Evolutionary conservation across 78 protist species (phyloP), one percentile per base, ranked within the genome.

Genomic region (Protostelium mycophagum): DNA sequence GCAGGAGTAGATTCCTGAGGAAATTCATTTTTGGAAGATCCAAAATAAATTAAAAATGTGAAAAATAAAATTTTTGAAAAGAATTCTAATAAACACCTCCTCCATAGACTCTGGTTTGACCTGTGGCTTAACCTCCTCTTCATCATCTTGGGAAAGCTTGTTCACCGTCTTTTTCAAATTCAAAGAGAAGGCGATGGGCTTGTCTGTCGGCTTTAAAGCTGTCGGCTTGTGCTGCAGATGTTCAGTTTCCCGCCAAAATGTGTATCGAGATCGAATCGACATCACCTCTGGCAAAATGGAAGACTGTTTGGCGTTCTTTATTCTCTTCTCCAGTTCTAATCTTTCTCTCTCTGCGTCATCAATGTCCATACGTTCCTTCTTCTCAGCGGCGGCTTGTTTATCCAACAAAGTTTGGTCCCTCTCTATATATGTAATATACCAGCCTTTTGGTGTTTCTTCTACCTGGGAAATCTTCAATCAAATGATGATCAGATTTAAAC

Each of bases 361-460:
- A 0, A 91, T 28, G 34, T 91, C 92, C 1, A 87, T 34, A 35
- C 36, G 35, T 28, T 91, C 91, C 86, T 89, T 85, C 38, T n/a
- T 89, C 1, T 36, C 83, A 34, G 88, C 87, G 0, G 28, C 29
- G 83, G 85, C 94, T 34, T 93, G 34, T 5, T 34, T 39, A 1
- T 39, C 34, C 0, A 87, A 5, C 63, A 83, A 0, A 1, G 36
- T 92, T 0, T 97, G 96, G 89, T 96, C 98, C 10, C 96, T 51
- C 86, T 97, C 93, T 84, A 97, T 94, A 37, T 90, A 97, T 0
- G 85, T 38, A 34, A 97, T 95, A 63, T 37, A 94, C 97, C 96
- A 96, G 83, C 98, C 98, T 88, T 96, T 97, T 9, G 95, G 93
- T 1, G 98, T 96, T 39, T 97, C 95, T 39, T 97, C 99, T 0